These are phyloP conservation scores for Phytophthora citrophthora DNA, from an alignment of 352 stramenopile genomes.

Conservation along the genomic window DNA sequence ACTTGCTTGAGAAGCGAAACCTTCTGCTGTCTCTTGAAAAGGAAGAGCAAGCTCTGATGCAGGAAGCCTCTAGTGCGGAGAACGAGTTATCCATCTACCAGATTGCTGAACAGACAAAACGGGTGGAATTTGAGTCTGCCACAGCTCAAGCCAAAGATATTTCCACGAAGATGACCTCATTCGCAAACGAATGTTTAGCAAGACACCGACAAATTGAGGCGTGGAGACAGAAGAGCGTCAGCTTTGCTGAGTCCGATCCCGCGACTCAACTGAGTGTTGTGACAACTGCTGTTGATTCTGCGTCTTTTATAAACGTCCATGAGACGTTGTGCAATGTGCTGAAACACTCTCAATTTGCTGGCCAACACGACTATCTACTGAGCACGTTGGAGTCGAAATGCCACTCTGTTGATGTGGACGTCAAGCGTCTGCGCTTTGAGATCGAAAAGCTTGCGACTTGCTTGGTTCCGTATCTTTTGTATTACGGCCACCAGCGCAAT, in stretches of 20 bases:
- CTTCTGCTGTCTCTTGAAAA: conserved; percentile 27
- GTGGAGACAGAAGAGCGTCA: conserved; percentile 41
- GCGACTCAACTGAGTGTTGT: conserved; percentile 13
- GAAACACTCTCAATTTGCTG: conserved; percentile 13
- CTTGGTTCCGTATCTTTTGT: conserved; percentile 48
- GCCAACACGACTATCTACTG: conserved; percentile 28
- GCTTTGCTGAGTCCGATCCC: conserved; percentile 26
- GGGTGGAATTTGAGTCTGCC: conserved; percentile 5
- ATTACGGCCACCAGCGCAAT: conserved; percentile 43
- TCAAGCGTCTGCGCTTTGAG: conserved; percentile 32
- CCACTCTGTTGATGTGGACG: conserved; percentile 37
- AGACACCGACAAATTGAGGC: conserved; percentile 56
- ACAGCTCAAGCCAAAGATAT: conserved; percentile 13
- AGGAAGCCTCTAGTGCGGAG: conserved; percentile 9
- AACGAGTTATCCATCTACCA: conserved; percentile 13
- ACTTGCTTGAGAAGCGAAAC: conserved; percentile 27
- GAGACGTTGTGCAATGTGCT: conserved; percentile 16
- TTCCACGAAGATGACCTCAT: conserved; percentile 32
- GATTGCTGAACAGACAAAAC: conserved; percentile 13
- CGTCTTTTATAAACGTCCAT: conserved; percentile 37
- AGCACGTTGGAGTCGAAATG: conserved; percentile 36
- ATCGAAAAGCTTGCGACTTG: conserved; percentile 33
- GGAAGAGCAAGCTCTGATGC: conserved; percentile 34
- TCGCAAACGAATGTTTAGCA: conserved; percentile 54
- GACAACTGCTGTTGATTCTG: conserved; percentile 10